These are phyloP conservation scores for Elaeis guineensis DNA, from an alignment of 176 grass and related monocot genomes.

Conservation along the genomic window DNA sequence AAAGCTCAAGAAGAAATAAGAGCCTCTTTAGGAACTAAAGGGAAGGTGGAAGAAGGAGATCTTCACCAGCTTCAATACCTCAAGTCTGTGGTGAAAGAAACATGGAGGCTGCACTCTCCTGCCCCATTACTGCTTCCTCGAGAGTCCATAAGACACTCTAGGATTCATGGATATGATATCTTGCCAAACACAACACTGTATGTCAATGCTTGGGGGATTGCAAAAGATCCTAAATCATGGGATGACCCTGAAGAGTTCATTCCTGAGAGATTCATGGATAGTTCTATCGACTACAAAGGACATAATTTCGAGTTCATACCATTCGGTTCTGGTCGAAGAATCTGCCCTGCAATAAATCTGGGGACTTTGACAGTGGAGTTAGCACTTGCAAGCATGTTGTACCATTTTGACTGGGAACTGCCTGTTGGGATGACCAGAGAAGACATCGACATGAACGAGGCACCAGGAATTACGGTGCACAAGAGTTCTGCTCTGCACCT, in stretches of 20 bases:
- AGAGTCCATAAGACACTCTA: constrained; percentile 7
- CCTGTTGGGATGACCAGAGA: constrained; percentile 2
- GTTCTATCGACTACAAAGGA: constrained; percentile 20
- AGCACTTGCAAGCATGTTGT: constrained; percentile 14
- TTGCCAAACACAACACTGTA: constrained; percentile 8
- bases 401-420: constrained; percentile 24
- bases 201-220: constrained; percentile 31
- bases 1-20: constrained; percentile 29
- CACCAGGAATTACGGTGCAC: not conserved
- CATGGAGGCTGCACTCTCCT: constrained; percentile 32
- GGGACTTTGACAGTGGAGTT: constrained; percentile 13
- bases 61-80: constrained; percentile 22
- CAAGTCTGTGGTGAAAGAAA: constrained; percentile 38
- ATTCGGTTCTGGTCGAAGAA: constrained; percentile 35
- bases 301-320: constrained; percentile 19
- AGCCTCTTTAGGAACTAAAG: not conserved
- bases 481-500: constrained; percentile 19
- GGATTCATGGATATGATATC: constrained; percentile 26
- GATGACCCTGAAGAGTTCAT: constrained; percentile 17
- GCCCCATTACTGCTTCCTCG: constrained; percentile 26
- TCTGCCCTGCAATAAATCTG: constrained; percentile 20
- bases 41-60: constrained; percentile 18
- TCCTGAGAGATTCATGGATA: constrained; percentile 22
- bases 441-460: constrained; percentile 20
- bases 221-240: constrained; percentile 29